Conservation (phyloP, 2,329 filamentous ascomycete genomes). For the Diplocarpon rosae region DNA sequence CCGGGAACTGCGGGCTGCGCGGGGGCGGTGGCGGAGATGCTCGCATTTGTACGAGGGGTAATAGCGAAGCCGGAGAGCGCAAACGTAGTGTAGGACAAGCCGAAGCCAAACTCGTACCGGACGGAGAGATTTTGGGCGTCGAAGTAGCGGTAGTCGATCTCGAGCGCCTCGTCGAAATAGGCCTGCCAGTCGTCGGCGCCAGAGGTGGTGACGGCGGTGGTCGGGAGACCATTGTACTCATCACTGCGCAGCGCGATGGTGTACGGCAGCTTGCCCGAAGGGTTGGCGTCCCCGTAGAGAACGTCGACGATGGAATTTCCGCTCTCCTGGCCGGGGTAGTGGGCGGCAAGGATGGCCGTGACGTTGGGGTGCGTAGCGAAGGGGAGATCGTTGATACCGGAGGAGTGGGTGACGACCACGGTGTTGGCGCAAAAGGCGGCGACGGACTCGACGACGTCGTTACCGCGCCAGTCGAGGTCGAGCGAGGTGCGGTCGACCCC, state of each 20-base stretch:
- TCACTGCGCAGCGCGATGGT: slow-evolving; percentile 41
- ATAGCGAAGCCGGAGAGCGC: slow-evolving; percentile 46
- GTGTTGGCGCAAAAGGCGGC: slow-evolving; percentile 41
- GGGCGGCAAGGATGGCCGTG: slow-evolving; percentile 66
- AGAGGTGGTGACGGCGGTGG: slow-evolving; percentile 50
- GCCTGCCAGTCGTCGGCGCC: slow-evolving; percentile 53
- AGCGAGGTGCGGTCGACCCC: slow-evolving; percentile 53
- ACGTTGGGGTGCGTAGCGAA: slow-evolving; percentile 57
- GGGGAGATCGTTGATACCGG: slow-evolving; percentile 49
- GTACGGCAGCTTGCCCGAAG: slow-evolving; percentile 54
- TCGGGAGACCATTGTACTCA: slow-evolving; percentile 41
- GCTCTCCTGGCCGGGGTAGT: slow-evolving; percentile 74
- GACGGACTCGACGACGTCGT: slow-evolving; percentile 32
- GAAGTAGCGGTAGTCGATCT: slow-evolving; percentile 42
- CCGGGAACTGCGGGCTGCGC: slow-evolving; percentile 9
- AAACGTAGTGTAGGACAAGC: slow-evolving; percentile 66
- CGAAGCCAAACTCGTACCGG: slow-evolving; percentile 32
- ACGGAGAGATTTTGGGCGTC: slow-evolving; percentile 29
- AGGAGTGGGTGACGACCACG: slow-evolving; percentile 53
- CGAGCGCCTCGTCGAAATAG: slow-evolving; percentile 34
- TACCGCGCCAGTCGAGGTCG: slow-evolving; percentile 9
- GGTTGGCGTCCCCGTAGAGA: slow-evolving; percentile 64
- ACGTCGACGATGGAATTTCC: slow-evolving; percentile 69
- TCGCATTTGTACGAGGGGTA: not conserved
- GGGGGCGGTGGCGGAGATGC: slow-evolving; percentile 3